phyloP scores from a whole-genome alignment of 2,329 filamentous ascomycete genomes.

The Nigrograna mackinnonii region DNA sequence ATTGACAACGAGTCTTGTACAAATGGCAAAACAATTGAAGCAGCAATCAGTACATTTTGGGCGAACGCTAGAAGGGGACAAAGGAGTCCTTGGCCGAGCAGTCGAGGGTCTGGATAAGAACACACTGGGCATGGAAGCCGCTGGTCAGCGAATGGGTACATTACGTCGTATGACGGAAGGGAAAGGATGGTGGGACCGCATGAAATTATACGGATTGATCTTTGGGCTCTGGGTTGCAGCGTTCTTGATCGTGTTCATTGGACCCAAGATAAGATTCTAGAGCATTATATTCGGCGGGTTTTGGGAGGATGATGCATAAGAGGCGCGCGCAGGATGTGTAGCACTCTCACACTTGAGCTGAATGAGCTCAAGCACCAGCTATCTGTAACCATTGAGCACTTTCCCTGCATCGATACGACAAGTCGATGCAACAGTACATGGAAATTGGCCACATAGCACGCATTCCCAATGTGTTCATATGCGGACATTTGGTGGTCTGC shows the following conservation, averaged over 20 bases:
- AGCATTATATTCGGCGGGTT: too few species aligned
- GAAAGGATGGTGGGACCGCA: slow-evolving; percentile 81
- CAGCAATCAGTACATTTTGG: slow-evolving; percentile 73
- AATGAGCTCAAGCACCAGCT: too few species aligned
- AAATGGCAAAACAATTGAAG: slow-evolving; percentile 79
- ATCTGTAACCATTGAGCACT: too few species aligned
- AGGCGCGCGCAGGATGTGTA: too few species aligned
- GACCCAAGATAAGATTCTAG: slow-evolving; percentile 86
- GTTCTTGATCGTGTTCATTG: slow-evolving; percentile 78
- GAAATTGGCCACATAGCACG: too few species aligned
- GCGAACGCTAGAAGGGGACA: slow-evolving; percentile 71
- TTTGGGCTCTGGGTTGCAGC: slow-evolving; percentile 79
- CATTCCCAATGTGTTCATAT: too few species aligned
- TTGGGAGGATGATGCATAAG: too few species aligned
- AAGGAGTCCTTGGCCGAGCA: slow-evolving; percentile 72
- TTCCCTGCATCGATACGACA: too few species aligned
- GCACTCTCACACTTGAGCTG: too few species aligned
- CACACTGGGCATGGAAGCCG: slow-evolving; percentile 74
- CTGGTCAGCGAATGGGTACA: slow-evolving; percentile 75
- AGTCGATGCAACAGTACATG: too few species aligned
- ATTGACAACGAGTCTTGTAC: slow-evolving; percentile 78
- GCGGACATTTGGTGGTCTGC: too few species aligned
- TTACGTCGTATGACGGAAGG: slow-evolving; percentile 83
- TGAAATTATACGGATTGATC: slow-evolving; percentile 84
- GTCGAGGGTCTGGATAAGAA: slow-evolving; percentile 77